Percentiles rank a stretch among this genome's conserved stretches.
Evolutionary conservation across 1,284 basidiomycete genomes (phyloP).

Genomic region (Schizophyllum commune): DNA sequence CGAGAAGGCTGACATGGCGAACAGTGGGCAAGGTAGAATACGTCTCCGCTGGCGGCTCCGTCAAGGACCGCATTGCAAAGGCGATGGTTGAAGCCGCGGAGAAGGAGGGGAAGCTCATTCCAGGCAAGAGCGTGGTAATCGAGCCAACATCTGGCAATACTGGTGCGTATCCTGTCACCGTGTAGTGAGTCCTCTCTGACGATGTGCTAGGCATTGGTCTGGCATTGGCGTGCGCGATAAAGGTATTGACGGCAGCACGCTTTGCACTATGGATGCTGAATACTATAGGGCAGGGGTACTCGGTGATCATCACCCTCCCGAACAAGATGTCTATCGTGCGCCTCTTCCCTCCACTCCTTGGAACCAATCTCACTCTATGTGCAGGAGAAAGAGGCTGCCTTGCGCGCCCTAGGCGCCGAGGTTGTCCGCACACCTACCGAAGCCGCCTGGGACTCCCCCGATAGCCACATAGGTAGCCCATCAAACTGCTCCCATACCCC

Average conservation of each 20-base stretch:
- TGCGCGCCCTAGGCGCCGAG: constrained; percentile 88
- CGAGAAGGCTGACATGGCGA: background rate
- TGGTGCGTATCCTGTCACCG: constrained; percentile 40
- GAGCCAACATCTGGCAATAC: constrained; percentile 95
- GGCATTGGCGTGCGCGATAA: constrained; percentile 87
- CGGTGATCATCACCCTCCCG: constrained; percentile 90
- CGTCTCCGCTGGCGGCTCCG: constrained; percentile 86
- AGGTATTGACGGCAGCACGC: constrained; percentile 40
- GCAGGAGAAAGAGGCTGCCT: constrained; percentile 88
- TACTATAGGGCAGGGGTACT: constrained; percentile 82
- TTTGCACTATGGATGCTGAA: constrained; percentile 49
- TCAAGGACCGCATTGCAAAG: constrained; percentile 95
- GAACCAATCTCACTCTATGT: background rate
- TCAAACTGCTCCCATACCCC: constrained; percentile 20
- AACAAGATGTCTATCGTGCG: constrained; percentile 89
- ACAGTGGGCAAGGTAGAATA: constrained; percentile 88
- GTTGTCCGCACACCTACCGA: constrained; percentile 93
- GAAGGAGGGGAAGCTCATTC: constrained; percentile 76
- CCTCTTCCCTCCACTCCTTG: constrained; percentile 6
- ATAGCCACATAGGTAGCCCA: constrained; percentile 83
- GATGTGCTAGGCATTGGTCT: constrained; percentile 71
- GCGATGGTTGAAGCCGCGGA: constrained; percentile 96
- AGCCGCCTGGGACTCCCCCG: constrained; percentile 78
- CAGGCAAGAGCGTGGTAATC: constrained; percentile 87
- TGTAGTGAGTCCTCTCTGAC: constrained; percentile 1